Conservation (phyloP, 108 stramenopile genomes). For the Ochromonas danica region DNA sequence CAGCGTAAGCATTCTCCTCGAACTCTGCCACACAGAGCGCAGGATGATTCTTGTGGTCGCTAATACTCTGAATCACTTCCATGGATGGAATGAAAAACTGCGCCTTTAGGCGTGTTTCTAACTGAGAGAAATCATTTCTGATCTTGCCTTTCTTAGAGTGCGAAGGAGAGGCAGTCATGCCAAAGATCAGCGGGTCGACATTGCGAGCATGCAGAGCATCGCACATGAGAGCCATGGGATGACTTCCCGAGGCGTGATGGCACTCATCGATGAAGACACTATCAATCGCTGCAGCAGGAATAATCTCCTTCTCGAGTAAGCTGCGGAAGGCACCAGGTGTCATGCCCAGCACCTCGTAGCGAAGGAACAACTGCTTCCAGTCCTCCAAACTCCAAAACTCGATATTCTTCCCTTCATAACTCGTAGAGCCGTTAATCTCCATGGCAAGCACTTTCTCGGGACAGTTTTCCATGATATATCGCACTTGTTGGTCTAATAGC, state of each 20-base stretch:
- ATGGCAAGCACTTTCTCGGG: not conserved
- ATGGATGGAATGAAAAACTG: not conserved
- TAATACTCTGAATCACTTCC: not conserved
- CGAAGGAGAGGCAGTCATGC: slow-evolving; percentile 8
- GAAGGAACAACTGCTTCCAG: not conserved
- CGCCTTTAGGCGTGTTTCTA: not conserved
- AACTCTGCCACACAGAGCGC: no score
- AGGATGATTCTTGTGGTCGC: no score
- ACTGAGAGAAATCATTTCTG: not conserved
- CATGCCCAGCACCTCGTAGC: slow-evolving; percentile 1
- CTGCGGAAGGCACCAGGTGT: not conserved
- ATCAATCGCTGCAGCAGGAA: not conserved
- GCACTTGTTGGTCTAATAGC: slow-evolving; percentile 1
- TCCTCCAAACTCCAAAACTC: not conserved
- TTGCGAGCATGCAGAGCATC: not conserved
- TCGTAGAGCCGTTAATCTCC: not conserved
- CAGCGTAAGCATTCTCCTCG: no score
- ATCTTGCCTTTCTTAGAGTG: not conserved
- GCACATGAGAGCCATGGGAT: slow-evolving; percentile 10
- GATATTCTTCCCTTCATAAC: not conserved
- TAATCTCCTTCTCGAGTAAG: not conserved
- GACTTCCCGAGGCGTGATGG: slow-evolving; percentile 11
- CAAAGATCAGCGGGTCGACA: not conserved
- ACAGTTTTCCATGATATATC: not conserved
- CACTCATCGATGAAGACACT: not conserved